phyloP scores from a whole-genome alignment of 2,329 filamentous ascomycete genomes.

The Pseudogymnoascus sp. region DNA sequence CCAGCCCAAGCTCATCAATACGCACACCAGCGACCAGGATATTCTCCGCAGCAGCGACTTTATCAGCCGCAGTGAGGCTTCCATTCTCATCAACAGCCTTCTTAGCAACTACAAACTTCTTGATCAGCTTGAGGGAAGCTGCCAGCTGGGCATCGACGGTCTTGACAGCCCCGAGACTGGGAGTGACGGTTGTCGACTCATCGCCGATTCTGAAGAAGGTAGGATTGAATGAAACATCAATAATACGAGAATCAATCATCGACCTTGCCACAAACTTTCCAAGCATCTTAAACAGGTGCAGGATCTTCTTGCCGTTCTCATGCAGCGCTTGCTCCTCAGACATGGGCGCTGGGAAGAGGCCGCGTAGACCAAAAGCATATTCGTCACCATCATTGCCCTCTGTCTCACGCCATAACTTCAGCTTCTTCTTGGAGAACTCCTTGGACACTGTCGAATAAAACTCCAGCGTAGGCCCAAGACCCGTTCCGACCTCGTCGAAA shows the following conservation, averaged over 20 bases:
- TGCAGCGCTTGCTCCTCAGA: conserved; percentile 66
- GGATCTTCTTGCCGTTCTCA: conserved; percentile 77
- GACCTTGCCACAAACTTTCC: conserved; percentile 96
- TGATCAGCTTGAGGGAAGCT: conserved; percentile 76
- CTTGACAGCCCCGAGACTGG: conserved; percentile 83
- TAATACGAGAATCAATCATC: conserved; percentile 97
- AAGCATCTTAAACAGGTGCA: conserved; percentile 85
- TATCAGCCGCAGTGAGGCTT: conserved; percentile 59
- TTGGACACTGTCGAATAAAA: conserved; percentile 97
- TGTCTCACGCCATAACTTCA: conserved; percentile 92
- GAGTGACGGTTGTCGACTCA: conserved; percentile 55
- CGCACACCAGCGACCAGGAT: conserved; percentile 68
- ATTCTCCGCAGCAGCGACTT: conserved; percentile 59
- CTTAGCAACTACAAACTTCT: conserved; percentile 78
- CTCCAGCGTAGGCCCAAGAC: conserved; percentile 87
- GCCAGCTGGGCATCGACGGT: conserved; percentile 81
- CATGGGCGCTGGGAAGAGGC: conserved; percentile 87
- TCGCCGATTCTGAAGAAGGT: conserved; percentile 95
- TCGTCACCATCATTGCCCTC: conserved; percentile 67
- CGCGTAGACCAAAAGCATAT: conserved; percentile 76
- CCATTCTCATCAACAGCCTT: conserved; percentile 70
- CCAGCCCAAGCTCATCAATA: conserved; percentile 81
- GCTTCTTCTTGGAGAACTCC: conserved; percentile 94
- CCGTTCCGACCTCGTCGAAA: conserved; percentile 96
- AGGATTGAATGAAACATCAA: conserved; percentile 94